A percentile compares a stretch with the other conserved stretches of the same genome.
These are phyloP conservation scores for Tetrapyrgos nigripes DNA, from an alignment of 1,284 basidiomycete species.

Conservation along the genomic window DNA sequence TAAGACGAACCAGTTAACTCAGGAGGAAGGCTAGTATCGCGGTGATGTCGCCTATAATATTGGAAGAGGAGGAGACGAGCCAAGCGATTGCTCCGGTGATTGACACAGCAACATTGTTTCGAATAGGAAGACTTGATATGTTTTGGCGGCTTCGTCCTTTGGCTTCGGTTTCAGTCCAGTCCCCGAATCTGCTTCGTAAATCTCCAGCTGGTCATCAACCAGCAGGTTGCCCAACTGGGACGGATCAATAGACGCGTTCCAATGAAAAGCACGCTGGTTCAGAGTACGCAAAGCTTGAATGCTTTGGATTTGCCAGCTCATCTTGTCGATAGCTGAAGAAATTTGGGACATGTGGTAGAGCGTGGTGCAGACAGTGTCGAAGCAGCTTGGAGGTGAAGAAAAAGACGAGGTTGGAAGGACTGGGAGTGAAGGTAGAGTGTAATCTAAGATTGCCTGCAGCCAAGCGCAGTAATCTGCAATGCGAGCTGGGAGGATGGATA, in stretches of 20 bases:
- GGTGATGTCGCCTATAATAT: too few species aligned
- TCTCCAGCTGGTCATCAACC: constrained; percentile 38
- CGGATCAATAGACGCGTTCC: constrained; percentile 26
- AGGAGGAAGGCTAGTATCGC: too few species aligned
- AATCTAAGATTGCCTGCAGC: constrained; percentile 30
- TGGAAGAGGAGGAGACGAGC: too few species aligned
- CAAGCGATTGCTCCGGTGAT: constrained; percentile 26
- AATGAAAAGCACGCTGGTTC: constrained; percentile 30
- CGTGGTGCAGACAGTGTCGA: constrained; percentile 38
- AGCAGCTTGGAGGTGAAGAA: constrained; percentile 16
- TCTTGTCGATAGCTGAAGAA: constrained; percentile 39
- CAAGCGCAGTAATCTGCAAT: constrained; percentile 35
- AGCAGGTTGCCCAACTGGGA: constrained; percentile 36
- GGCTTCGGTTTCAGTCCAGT: too few species aligned
- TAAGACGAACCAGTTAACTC: too few species aligned
- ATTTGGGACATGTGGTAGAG: constrained; percentile 36
- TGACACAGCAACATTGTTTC: constrained; percentile 41
- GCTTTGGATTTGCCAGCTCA: constrained; percentile 40
- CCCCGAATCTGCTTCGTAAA: too few species aligned
- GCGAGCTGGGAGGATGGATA: constrained; percentile 36
- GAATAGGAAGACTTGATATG: constrained; percentile 40
- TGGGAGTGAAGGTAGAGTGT: constrained; percentile 24
- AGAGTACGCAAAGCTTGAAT: constrained; percentile 32
- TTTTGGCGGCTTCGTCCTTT: constrained; percentile 28
- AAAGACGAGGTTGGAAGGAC: constrained; percentile 25